These are phyloP conservation scores for Lycium ferocissimum DNA, from an alignment of 257 asterid species.

Conservation along the genomic window DNA sequence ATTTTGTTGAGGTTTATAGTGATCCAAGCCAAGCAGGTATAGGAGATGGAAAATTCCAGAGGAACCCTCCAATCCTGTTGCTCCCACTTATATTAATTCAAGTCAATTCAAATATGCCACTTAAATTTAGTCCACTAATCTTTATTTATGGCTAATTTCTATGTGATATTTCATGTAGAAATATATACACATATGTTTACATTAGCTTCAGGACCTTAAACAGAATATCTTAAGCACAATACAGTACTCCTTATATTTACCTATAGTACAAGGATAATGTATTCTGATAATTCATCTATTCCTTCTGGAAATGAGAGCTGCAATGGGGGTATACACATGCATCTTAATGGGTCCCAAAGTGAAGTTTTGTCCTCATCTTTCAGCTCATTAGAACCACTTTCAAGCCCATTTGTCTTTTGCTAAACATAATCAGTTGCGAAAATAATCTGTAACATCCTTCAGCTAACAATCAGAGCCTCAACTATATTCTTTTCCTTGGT, in stretches of 20 bases:
- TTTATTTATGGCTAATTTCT: background rate
- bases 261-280: background rate
- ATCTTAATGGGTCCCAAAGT: background rate
- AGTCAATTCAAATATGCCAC: background rate
- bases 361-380: background rate
- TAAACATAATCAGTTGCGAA: conserved; percentile 4
- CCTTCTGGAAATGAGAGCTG: conserved; percentile 20
- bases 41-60: background rate
- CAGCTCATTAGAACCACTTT: background rate
- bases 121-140: background rate
- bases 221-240: background rate
- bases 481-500: background rate
- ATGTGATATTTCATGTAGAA: conserved; percentile 13
- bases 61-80: background rate
- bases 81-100: background rate
- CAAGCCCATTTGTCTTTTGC: conserved; percentile 10
- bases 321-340: conserved; percentile 2
- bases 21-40: conserved; percentile 92
- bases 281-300: background rate
- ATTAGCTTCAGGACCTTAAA: conserved; percentile 10
- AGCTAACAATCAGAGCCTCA: background rate
- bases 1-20: conserved; percentile 91
- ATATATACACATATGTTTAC: background rate
- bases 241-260: conserved; percentile 5
- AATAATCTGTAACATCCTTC: background rate